Evolutionary conservation across 257 asterid species (phyloP).

Genomic region (Primulina huaijiensis): DNA sequence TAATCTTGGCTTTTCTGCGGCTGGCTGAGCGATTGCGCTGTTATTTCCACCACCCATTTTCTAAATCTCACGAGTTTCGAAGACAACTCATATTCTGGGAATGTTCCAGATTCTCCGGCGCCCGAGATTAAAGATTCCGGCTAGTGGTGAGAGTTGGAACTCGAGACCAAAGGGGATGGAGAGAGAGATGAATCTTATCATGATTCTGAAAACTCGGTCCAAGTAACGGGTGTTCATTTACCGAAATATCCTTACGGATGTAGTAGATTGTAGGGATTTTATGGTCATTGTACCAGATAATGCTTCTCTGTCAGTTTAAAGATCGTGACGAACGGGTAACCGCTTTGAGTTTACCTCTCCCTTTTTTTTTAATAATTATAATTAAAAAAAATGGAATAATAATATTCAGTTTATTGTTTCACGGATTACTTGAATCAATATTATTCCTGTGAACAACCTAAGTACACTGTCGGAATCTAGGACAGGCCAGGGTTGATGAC

Average conservation of each 20-base stretch:
- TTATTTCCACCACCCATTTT: constrained; percentile 46
- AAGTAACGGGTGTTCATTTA: constrained; percentile 24
- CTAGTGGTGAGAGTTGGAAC: constrained; percentile 25
- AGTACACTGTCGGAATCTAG: constrained; percentile 7
- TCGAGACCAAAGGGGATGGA: constrained; percentile 1
- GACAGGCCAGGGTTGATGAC: not conserved
- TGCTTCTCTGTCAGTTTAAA: constrained; percentile 11
- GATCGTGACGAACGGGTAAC: not conserved
- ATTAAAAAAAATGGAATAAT: not conserved
- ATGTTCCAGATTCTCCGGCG: constrained; percentile 25
- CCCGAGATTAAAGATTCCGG: constrained; percentile 39
- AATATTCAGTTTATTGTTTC: not conserved
- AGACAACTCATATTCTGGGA: constrained; percentile 32
- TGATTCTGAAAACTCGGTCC: constrained; percentile 28
- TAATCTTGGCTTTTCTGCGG: constrained; percentile 30
- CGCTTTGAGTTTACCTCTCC: not conserved
- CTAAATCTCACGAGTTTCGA: constrained; percentile 17
- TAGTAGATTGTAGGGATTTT: constrained; percentile 20
- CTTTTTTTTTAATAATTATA: not conserved
- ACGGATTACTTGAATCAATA: constrained; percentile 3
- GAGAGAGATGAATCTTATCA: constrained; percentile 33
- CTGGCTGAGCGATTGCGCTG: constrained; percentile 17
- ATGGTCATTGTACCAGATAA: not conserved
- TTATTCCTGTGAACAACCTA: constrained; percentile 20
- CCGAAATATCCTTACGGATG: not conserved